These are phyloP conservation scores for Pseudocercospora pini-densiflorae DNA, from an alignment of 2,329 filamentous ascomycete genomes.

Conservation along the genomic window DNA sequence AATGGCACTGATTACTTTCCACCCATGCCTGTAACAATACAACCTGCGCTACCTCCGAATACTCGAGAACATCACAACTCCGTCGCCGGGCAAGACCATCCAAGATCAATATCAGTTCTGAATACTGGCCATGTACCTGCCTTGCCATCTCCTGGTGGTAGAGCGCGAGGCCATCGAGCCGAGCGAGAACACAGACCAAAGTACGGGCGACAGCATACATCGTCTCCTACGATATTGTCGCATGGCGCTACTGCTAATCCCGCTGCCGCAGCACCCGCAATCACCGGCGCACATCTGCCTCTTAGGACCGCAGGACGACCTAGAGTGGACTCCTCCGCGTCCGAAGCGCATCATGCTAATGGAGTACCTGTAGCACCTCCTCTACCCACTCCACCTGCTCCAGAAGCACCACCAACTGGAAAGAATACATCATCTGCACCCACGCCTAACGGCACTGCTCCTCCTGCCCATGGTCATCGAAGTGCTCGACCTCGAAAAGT, in stretches of 20 bases:
- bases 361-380: constrained; percentile 52
- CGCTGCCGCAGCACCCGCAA: constrained; percentile 35
- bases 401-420: constrained; percentile 37
- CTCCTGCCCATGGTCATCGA: constrained; percentile 41
- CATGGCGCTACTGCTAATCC: constrained; percentile 36
- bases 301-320: constrained; percentile 38
- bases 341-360: constrained; percentile 50
- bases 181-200: constrained; percentile 56
- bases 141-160: constrained; percentile 80
- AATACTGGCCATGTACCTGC: constrained; percentile 78
- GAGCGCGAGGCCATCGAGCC: constrained; percentile 46
- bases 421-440: constrained; percentile 38
- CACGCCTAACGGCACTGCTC: constrained; percentile 44
- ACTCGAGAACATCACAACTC: constrained; percentile 8
- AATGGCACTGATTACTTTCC: constrained; percentile 82
- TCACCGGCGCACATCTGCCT: constrained; percentile 47
- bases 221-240: constrained; percentile 73
- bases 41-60: constrained; percentile 45
- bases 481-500: constrained; percentile 30
- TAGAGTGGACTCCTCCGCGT: constrained; percentile 47
- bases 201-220: constrained; percentile 73
- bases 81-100: constrained; percentile 41
- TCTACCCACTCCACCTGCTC: constrained; percentile 59
- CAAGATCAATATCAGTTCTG: constrained; percentile 78
- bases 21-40: constrained; percentile 60